Evolutionary conservation across 371 early-diverging fungal species (phyloP), one percentile per base, ranked within the genome.

Genomic region (Mortierella sp.): DNA sequence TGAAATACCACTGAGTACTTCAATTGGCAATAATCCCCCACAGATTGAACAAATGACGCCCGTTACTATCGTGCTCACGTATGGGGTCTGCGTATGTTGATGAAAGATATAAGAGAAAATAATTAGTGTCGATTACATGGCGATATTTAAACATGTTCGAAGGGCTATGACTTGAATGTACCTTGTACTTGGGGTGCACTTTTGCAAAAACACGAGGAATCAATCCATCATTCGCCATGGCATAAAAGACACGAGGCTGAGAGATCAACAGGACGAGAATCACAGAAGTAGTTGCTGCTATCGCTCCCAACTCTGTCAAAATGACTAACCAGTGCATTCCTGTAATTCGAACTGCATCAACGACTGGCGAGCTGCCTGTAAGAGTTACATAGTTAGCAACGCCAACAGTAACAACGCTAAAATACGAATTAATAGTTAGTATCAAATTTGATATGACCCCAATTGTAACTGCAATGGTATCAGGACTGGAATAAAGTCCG

Each of bases 141-240:
- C 15, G 35, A 66, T 6, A 19, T 54, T 61, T 32, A n/a, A 10
- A n/a, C 7, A 0, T 28, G 45, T 19, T 43, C 19, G 45, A 17
- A 4, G 45, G 19, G 5, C 1, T 5, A 43, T 43, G 19, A 17
- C 19, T 17, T 19, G 7, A 37, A 7, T 17, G 60, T 68, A 83
- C 77, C 77, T 74, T 82, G 62, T 80, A 71, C 43, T 32, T 64
- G 19, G 89, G 87, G 70, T 92, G 89, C 15, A 94, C 75, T 43
- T 87, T 88, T 55, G 89, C 89, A 67, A 96, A 93, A n/a, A 89
- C 45, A 22, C 83, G 61, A 13, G 96, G 96, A 8, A 96, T 83
- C 56, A 96, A 79, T 22, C 96, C 96, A 84, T 96, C 96, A 45
- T 86, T 76, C 19, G 96, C 94, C 96, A 97, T 96, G 26, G 94